Evolutionary conservation across 768 basidiomycete genomes (phyloP).

Genomic region (Suillus weaverae): DNA sequence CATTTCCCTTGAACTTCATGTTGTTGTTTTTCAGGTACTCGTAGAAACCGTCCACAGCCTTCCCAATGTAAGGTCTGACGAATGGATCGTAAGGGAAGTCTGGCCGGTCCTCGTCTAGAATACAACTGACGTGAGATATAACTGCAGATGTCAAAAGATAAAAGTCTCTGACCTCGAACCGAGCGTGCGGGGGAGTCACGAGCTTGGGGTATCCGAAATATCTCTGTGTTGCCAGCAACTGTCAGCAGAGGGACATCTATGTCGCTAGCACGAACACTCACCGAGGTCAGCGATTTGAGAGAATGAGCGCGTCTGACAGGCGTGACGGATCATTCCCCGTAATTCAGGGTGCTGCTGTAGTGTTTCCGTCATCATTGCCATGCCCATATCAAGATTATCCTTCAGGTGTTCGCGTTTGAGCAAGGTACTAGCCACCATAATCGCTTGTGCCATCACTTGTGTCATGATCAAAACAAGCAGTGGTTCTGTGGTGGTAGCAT

Average conservation of each 20-base stretch:
- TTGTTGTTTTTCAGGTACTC: constrained; percentile 19
- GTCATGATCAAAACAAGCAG: no score
- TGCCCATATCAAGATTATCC: background rate
- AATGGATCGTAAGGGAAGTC: background rate
- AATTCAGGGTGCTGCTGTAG: background rate
- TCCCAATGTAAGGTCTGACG: constrained; percentile 2
- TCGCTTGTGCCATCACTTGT: no score
- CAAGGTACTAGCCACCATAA: background rate
- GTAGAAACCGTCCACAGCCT: constrained; percentile 18
- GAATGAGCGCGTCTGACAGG: background rate
- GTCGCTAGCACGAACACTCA: background rate
- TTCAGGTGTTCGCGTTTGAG: background rate
- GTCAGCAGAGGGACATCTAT: background rate
- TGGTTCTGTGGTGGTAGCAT: no score
- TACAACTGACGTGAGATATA: background rate
- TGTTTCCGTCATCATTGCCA: background rate
- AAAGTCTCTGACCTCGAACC: background rate
- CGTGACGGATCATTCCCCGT: background rate
- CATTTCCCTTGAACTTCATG: background rate
- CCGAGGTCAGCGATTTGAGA: background rate
- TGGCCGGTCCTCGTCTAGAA: background rate
- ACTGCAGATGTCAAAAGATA: background rate
- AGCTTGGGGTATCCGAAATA: background rate
- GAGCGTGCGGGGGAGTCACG: background rate
- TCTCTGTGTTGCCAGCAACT: background rate